Evolutionary conservation across 106 monocot genomes (phyloP), one percentile per base, ranked within the genome.

Genomic region (Allium sativum): DNA sequence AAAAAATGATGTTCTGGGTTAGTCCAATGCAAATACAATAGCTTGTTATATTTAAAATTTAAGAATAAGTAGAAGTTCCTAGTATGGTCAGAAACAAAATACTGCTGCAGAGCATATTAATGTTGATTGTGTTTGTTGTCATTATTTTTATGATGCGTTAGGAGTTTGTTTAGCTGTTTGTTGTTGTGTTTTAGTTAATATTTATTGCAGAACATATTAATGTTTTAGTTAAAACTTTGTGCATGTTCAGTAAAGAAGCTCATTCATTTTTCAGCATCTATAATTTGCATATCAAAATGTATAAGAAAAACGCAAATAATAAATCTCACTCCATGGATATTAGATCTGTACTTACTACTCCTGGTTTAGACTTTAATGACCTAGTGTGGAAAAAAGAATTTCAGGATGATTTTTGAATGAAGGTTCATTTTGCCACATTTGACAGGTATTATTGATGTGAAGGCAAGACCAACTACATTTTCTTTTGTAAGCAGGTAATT

Each of bases 381-480:
- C 76, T 82, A 52, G 64, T 79, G 15, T 82, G 86, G 86, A 78
- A 86, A 72, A 82, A 43, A 44, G 57, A 75, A 9, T 73, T 76
- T 52, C 76, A 73, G 53, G 82, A 86, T 48, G 76, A 82, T 55
- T 86, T 86, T 65, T n/a, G 70, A 86, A 40, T 67, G 42, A 52
- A 46, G 82, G 42, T 86, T 82, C 48, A 78, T 55, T 76, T 82
- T 86, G 65, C 82, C 86, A 10, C 86, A 86, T 68, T 62, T 86
- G 46, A 82, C 52, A 56, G 86, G 82, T 82, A 58, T 82, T 61
- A 71, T 86, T 60, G 76, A 82, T 64, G 76, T 82, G 12, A 72
- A 79, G 57, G 70, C 86, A 55, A 78, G n/a, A 70, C 73, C 79
- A 58, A 86, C 82, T 18, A 82, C 86, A 48, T 86, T 86, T 61